phyloP scores from a whole-genome alignment of 768 basidiomycete genomes.

The Amanita molliuscula region DNA sequence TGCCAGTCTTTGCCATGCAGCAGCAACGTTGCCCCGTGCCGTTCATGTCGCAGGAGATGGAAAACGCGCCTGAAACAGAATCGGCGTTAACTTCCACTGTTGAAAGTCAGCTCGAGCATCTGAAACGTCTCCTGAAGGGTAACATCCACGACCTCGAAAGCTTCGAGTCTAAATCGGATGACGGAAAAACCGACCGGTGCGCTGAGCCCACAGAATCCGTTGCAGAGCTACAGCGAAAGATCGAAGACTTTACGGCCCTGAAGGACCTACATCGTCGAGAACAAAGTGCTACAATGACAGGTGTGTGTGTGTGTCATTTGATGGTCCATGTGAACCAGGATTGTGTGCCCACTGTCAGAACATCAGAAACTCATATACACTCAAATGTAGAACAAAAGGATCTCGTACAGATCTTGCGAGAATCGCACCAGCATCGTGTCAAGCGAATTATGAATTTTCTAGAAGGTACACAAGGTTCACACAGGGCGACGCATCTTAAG shows the following conservation, averaged over 20 bases:
- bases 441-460: background rate
- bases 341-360: background rate
- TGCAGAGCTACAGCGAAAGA: background rate
- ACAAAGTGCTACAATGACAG: background rate
- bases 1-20: background rate
- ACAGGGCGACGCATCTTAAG: too few species aligned
- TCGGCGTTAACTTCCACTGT: background rate
- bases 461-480: background rate
- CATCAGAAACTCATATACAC: background rate
- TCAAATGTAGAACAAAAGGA: constrained; percentile 6
- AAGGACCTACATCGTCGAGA: background rate
- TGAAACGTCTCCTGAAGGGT: background rate
- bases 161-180: background rate
- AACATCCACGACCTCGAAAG: background rate
- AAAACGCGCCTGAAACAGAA: background rate
- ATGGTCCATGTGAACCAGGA: too few species aligned
- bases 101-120: background rate
- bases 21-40: background rate
- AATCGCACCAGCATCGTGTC: background rate
- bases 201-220: background rate
- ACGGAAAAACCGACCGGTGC: background rate
- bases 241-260: background rate
- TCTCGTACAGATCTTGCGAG: constrained; percentile 1
- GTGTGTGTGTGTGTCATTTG: background rate
- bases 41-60: background rate